phyloP scores from a whole-genome alignment of 192 early-diverging fungal species.

The Oehlia diaphana region DNA sequence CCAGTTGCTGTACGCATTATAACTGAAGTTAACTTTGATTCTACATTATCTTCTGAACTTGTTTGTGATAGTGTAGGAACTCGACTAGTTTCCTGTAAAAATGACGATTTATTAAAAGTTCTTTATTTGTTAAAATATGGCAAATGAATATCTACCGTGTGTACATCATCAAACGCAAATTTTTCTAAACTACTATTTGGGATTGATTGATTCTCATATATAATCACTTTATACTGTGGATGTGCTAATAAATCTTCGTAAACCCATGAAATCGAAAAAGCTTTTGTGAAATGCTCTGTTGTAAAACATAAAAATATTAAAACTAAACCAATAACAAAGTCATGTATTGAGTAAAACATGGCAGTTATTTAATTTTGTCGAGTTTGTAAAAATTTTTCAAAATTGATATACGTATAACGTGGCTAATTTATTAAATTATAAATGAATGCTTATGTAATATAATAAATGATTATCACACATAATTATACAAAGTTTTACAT shows the following conservation, averaged over 20 bases:
- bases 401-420: too few relatives aligned
- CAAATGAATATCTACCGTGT: neutral
- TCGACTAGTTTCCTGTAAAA: neutral
- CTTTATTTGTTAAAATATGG: neutral
- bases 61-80: neutral
- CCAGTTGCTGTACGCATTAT: conserved; percentile 45
- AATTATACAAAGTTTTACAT: too few relatives aligned
- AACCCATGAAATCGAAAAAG: conserved; percentile 35
- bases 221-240: conserved; percentile 45
- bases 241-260: conserved; percentile 51
- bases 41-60: neutral
- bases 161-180: neutral
- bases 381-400: too few relatives aligned
- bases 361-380: neutral
- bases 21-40: conserved; percentile 26
- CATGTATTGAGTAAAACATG: neutral
- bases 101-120: neutral
- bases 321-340: neutral
- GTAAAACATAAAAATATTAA: neutral
- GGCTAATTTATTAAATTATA: too few relatives aligned
- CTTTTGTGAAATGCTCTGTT: neutral
- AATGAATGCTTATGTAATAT: too few relatives aligned
- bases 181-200: neutral
- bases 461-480: too few relatives aligned
- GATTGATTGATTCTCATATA: neutral